Evolutionary conservation across 106 monocot species (phyloP), one percentile per base, ranked within the genome.

Genomic region (Allium fistulosum): DNA sequence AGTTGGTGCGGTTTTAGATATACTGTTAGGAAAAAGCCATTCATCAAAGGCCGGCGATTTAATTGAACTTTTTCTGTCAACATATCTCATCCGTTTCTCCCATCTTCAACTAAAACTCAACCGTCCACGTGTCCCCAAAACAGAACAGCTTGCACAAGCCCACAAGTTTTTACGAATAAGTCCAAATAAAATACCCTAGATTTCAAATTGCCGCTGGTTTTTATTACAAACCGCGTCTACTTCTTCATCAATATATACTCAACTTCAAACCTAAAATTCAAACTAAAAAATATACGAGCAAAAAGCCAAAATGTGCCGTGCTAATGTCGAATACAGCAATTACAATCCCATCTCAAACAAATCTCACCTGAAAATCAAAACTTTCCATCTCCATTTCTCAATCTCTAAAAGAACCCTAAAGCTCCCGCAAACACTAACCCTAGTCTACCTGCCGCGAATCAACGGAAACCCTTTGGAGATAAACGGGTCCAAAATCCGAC

Each of bases 371-470:
- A 37, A 50, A 26, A 82, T 91, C 58, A 73, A 74, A 10, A 66
- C 81, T 10, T 86, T 90, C 81, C 71, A 76, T 74, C 72, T 86
- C 65, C 80, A 79, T 53, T 64, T 84, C 65, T 58, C 48, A 28
- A 4, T 55, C 66, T 18, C 62, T 57, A 55, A 57, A 18, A 60
- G 17, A 4, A 49, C 45, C 66, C 3, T 15, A 0, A 65, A 47
- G 6, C 58, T 82, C 12, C 80, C 84, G 16, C 77, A 78, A 28
- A 62, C 72, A 10, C 64, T 85, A 9, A 92, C 84, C 51, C 82
- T 92, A 17, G 80, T 85, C 66, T 87, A 87, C 80, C 63, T 81
- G 17, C 91, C 87, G 1, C 8, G 78, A 28, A 76, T 81, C 53
- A 59, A 53, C 52, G 83, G 71, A 6, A 69, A 52, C 52, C 16